phyloP scores from a whole-genome alignment of 345 rosid species.

The Durio zibethinus region DNA sequence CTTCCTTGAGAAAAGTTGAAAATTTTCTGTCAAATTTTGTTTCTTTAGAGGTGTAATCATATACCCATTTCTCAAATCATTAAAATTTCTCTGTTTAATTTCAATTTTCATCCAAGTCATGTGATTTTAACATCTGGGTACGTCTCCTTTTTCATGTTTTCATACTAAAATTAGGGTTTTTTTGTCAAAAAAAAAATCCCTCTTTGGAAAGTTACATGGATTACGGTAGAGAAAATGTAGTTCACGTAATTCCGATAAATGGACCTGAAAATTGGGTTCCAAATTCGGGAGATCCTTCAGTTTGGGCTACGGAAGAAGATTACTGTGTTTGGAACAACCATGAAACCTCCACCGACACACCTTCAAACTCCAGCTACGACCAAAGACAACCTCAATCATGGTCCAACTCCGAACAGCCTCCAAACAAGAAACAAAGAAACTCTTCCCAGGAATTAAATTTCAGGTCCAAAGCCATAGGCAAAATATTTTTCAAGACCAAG shows the following conservation, averaged over 20 bases:
- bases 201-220: slow-evolving; percentile 36
- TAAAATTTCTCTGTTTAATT: slow-evolving; percentile 17
- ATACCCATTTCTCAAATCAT: slow-evolving; percentile 30
- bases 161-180: slow-evolving; percentile 34
- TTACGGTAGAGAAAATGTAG: slow-evolving; percentile 56
- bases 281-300: slow-evolving; percentile 47
- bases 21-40: background rate
- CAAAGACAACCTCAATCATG: slow-evolving; percentile 34
- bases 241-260: slow-evolving; percentile 49
- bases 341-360: slow-evolving; percentile 34
- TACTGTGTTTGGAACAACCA: slow-evolving; percentile 61
- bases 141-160: background rate
- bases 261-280: slow-evolving; percentile 61
- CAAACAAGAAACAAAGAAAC: slow-evolving; percentile 55
- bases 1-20: background rate
- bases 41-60: background rate
- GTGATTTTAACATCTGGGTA: slow-evolving; percentile 14
- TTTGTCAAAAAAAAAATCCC: background rate
- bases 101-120: slow-evolving; percentile 6
- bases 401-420: slow-evolving; percentile 49
- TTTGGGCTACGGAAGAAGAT: slow-evolving; percentile 94
- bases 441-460: slow-evolving; percentile 46
- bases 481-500: slow-evolving; percentile 82
- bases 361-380: slow-evolving; percentile 48
- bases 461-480: slow-evolving; percentile 58